These are phyloP conservation scores for Aspergillus fumigatus DNA, from an alignment of 2,329 filamentous ascomycete species.

Conservation along the genomic window DNA sequence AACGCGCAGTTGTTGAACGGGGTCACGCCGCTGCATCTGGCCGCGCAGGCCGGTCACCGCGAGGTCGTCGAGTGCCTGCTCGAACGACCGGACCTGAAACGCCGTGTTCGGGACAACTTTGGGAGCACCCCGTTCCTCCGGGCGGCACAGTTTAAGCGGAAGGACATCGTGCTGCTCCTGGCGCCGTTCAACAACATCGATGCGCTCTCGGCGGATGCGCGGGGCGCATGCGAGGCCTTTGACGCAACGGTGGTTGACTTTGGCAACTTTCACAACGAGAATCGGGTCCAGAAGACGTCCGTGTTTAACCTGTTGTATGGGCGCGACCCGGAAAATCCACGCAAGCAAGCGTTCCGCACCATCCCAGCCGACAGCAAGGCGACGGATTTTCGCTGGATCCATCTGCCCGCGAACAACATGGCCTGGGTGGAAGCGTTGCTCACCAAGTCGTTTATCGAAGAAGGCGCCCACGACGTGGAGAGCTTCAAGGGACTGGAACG, in stretches of 20 bases:
- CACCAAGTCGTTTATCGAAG: conserved; percentile 62
- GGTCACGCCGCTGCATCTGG: conserved; percentile 37
- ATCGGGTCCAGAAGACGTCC: conserved; percentile 45
- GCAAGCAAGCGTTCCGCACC: conserved; percentile 46
- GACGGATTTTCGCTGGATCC: conserved; percentile 51
- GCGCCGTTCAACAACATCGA: conserved; percentile 36
- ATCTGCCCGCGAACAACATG: conserved; percentile 51
- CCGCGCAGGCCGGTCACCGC: conserved; percentile 36
- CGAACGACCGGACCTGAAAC: conserved; percentile 28
- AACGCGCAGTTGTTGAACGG: conserved; percentile 38
- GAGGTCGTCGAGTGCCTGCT: conserved; percentile 35
- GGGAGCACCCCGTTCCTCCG: conserved; percentile 39
- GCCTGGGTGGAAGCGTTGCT: conserved; percentile 60
- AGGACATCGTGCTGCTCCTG: conserved; percentile 32
- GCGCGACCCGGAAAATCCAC: conserved; percentile 41
- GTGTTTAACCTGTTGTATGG: conserved; percentile 53
- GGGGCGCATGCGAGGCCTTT: conserved; percentile 45
- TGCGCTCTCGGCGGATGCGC: conserved; percentile 36
- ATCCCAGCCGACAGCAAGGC: conserved; percentile 44
- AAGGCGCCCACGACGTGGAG: conserved; percentile 58
- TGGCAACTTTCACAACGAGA: conserved; percentile 41
- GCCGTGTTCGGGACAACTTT: conserved; percentile 33
- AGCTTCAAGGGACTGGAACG: conserved; percentile 60
- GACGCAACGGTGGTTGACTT: conserved; percentile 53
- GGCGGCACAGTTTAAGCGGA: conserved; percentile 37